Percentiles rank a stretch among this genome's conserved stretches.
These are phyloP conservation scores for Alternaria triticina DNA, from an alignment of 2,329 filamentous ascomycete species.

Conservation along the genomic window DNA sequence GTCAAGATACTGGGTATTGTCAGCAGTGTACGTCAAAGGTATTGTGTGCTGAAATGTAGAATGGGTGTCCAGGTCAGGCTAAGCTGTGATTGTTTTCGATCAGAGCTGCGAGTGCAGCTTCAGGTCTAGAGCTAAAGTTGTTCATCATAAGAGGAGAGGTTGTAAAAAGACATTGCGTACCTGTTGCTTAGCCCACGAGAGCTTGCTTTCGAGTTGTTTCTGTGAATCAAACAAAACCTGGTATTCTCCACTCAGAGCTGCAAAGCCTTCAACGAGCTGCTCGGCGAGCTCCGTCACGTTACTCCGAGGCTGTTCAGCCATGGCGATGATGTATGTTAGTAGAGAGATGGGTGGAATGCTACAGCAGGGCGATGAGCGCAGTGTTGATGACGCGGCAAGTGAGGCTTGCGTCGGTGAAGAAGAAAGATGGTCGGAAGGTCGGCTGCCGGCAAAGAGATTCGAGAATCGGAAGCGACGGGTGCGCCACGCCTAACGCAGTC, in stretches of 20 bases:
- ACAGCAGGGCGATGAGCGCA: constrained; percentile 13
- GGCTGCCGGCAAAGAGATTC: constrained; percentile 17
- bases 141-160: constrained; percentile 49
- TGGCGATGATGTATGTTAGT: constrained; percentile 17
- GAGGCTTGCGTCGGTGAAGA: constrained; percentile 23
- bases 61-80: constrained; percentile 42
- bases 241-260: constrained; percentile 55
- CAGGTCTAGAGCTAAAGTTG: constrained; percentile 60
- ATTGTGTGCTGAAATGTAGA: constrained; percentile 1
- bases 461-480: constrained; percentile 12
- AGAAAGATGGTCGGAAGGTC: constrained; percentile 19
- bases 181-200: constrained; percentile 57
- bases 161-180: constrained; percentile 40
- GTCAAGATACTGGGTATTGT: constrained; percentile 47
- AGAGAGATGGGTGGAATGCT: constrained; percentile 8
- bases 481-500: constrained; percentile 20
- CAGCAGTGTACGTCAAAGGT: constrained; percentile 16
- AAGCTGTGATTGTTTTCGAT: constrained; percentile 54
- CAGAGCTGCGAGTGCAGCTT: constrained; percentile 54
- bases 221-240: constrained; percentile 53
- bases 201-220: constrained; percentile 54
- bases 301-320: constrained; percentile 34
- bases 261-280: constrained; percentile 55
- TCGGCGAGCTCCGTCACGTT: constrained; percentile 46
- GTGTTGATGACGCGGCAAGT: constrained; percentile 33